Percentiles rank a stretch among this genome's conserved stretches.
These are phyloP conservation scores for Acer campestre DNA, from an alignment of 345 rosid genomes.

Conservation along the genomic window DNA sequence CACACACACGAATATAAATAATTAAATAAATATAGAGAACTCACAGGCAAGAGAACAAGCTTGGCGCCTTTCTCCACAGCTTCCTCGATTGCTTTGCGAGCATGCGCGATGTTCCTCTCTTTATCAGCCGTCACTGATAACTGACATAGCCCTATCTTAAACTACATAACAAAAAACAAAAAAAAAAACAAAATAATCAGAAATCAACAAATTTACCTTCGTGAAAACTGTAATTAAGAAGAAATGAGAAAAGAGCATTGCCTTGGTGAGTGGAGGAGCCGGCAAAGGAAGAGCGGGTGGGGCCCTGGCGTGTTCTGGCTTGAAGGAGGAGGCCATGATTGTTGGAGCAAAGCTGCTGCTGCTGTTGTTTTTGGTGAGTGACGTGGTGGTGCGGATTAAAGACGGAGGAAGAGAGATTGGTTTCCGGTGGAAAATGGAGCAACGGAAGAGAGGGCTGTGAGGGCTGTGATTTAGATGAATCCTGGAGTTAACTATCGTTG, in stretches of 20 bases:
- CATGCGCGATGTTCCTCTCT: constrained; percentile 74
- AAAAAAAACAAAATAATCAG: background rate
- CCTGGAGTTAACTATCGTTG: constrained; percentile 43
- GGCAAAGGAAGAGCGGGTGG: constrained; percentile 84
- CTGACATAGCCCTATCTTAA: constrained; percentile 86
- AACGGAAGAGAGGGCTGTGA: constrained; percentile 27
- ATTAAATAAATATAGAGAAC: constrained; percentile 15
- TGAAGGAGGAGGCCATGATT: constrained; percentile 70
- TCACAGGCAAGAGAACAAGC: constrained; percentile 84
- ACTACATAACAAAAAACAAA: constrained; percentile 37
- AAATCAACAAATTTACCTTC: constrained; percentile 5
- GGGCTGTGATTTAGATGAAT: constrained; percentile 26
- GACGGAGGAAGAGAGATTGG: constrained; percentile 5
- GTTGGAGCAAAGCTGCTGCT: constrained; percentile 23
- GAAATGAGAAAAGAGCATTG: background rate
- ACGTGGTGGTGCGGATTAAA: constrained; percentile 14
- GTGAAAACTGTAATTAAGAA: background rate
- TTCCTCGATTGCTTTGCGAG: constrained; percentile 63
- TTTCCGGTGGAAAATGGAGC: constrained; percentile 8
- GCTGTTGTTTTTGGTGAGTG: constrained; percentile 14
- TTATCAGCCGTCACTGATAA: constrained; percentile 73
- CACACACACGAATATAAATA: background rate
- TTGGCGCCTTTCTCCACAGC: constrained; percentile 75
- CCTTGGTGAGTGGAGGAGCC: constrained; percentile 73
- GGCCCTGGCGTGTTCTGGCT: constrained; percentile 73